Conservation (phyloP, 129 eudicot genomes). For the Centella asiatica region DNA sequence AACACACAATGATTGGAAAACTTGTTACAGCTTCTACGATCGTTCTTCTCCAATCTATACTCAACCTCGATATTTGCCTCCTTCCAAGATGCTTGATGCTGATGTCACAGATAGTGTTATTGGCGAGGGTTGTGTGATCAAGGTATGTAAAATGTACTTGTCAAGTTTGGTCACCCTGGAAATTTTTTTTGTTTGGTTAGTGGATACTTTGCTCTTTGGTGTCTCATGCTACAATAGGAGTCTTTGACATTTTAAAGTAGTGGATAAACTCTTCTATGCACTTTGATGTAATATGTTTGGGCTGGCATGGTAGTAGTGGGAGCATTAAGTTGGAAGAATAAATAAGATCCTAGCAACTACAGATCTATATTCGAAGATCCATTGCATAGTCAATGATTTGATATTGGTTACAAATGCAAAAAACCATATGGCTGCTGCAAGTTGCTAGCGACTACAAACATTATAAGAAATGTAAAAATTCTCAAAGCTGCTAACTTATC, state of each 20-base stretch:
- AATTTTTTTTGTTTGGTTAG: too few relatives aligned
- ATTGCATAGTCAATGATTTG: neutral
- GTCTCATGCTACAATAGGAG: neutral
- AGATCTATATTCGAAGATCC: neutral
- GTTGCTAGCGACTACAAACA: neutral
- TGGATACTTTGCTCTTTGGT: neutral
- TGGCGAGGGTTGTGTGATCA: slow-evolving; percentile 96
- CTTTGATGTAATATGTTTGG: neutral
- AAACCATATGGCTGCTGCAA: neutral
- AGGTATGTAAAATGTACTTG: slow-evolving; percentile 37
- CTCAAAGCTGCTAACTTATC: neutral
- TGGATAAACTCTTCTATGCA: neutral
- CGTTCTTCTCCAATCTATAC: slow-evolving; percentile 94
- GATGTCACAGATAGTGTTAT: slow-evolving; percentile 94
- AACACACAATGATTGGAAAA: neutral
- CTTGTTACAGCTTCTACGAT: slow-evolving; percentile 79
- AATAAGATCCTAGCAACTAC: too few relatives aligned
- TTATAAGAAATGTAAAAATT: neutral
- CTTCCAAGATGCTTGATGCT: slow-evolving; percentile 99
- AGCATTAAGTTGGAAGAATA: too few relatives aligned
- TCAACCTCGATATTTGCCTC: slow-evolving; percentile 96
- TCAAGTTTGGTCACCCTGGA: neutral
- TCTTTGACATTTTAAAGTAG: neutral
- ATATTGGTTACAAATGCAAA: neutral
- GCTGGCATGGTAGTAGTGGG: neutral